A percentile compares a stretch with the other conserved stretches of the same genome.
Conservation (phyloP, 352 stramenopile species). For the Phytophthora boehmeriae region DNA sequence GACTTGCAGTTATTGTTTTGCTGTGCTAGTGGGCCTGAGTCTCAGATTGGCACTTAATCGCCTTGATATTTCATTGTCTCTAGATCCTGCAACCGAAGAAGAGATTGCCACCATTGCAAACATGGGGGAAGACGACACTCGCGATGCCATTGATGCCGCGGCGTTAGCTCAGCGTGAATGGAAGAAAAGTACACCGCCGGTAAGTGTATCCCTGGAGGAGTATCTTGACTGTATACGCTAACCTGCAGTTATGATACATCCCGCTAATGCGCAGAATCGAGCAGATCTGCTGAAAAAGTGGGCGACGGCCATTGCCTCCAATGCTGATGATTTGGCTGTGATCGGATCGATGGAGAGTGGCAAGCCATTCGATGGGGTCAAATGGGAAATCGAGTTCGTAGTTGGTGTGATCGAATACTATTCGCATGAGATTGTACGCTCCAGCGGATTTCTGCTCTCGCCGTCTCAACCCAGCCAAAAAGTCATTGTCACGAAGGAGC, state of each 20-base stretch:
- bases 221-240: background rate
- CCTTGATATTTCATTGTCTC: background rate
- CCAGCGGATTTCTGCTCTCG: constrained; percentile 82
- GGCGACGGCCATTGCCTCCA: constrained; percentile 57
- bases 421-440: constrained; percentile 91
- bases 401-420: constrained; percentile 96
- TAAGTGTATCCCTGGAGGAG: constrained; percentile 17
- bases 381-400: constrained; percentile 94
- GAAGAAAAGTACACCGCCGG: constrained; percentile 68
- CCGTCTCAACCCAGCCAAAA: constrained; percentile 46
- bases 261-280: constrained; percentile 30
- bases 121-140: constrained; percentile 68
- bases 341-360: constrained; percentile 97
- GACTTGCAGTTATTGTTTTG: background rate
- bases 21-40: no score
- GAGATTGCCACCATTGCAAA: constrained; percentile 62
- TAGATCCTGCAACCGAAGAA: constrained; percentile 75
- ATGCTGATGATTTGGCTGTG: constrained; percentile 74
- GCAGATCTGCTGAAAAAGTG: constrained; percentile 74
- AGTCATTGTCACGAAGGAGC: constrained; percentile 84
- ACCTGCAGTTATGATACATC: background rate
- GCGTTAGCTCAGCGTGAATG: constrained; percentile 59
- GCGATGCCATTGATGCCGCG: constrained; percentile 68
- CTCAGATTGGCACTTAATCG: no score
- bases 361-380: constrained; percentile 94